Conservation (phyloP, 768 basidiomycete genomes). For the Dentipellis sp. region DNA sequence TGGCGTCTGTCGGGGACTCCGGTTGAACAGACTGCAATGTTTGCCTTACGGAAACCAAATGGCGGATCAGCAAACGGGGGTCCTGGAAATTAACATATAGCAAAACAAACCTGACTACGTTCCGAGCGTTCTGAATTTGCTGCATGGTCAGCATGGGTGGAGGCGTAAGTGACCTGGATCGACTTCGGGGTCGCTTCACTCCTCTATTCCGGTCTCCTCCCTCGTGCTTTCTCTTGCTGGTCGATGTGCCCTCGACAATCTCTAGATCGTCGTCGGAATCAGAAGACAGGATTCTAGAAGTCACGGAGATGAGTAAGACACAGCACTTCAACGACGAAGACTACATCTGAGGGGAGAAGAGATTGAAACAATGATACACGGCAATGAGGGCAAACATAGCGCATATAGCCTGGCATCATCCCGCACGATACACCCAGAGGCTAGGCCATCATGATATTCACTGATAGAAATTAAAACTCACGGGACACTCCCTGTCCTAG, state of each 20-base stretch:
- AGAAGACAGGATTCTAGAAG: constrained; percentile 25
- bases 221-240: constrained; percentile 22
- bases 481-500: constrained; percentile 7
- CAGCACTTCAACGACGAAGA: background rate
- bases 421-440: background rate
- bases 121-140: constrained; percentile 46
- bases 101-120: constrained; percentile 45
- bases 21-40: constrained; percentile 35
- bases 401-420: background rate
- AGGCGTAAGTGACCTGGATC: constrained; percentile 68
- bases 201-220: background rate
- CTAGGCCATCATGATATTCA: background rate
- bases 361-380: background rate
- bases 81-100: background rate
- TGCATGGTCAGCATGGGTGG: constrained; percentile 52
- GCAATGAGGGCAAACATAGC: background rate
- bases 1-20: constrained; percentile 37
- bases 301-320: background rate
- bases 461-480: constrained; percentile 1
- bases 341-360: background rate
- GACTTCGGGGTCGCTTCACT: constrained; percentile 40
- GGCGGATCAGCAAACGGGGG: constrained; percentile 3
- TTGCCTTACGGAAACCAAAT: constrained; percentile 27
- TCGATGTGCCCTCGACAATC: constrained; percentile 23
- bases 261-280: constrained; percentile 40